A percentile compares a stretch with the other conserved stretches of the same genome.
phyloP scores from a whole-genome alignment of 352 stramenopile genomes.

The Plasmopara muralis region DNA sequence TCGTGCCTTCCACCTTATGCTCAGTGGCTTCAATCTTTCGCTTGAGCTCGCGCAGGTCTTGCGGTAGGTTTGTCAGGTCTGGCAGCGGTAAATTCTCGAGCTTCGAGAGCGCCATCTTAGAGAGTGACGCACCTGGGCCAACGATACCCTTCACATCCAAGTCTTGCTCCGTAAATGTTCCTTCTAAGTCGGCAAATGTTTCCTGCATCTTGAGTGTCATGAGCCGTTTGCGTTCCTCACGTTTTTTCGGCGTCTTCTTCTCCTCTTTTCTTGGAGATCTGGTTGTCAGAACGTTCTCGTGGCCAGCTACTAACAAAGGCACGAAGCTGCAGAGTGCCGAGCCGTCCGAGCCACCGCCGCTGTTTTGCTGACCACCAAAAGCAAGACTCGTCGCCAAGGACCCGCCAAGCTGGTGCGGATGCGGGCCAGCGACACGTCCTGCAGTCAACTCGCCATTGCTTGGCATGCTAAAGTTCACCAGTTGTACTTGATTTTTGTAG shows the following conservation, averaged over 20 bases:
- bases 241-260: conserved; percentile 54
- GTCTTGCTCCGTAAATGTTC: conserved; percentile 60
- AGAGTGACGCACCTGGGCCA: conserved; percentile 34
- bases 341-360: conserved; percentile 12
- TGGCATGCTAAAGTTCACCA: conserved; percentile 77
- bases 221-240: conserved; percentile 53
- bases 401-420: conserved; percentile 31
- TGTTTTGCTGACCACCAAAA: conserved; percentile 36
- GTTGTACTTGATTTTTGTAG: conserved; percentile 80
- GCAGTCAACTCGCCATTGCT: conserved; percentile 15
- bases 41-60: conserved; percentile 78
- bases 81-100: conserved; percentile 65
- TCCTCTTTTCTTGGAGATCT: conserved; percentile 32
- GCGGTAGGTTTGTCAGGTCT: conserved; percentile 65
- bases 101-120: conserved; percentile 61
- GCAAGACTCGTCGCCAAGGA: conserved; percentile 52
- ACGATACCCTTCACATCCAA: conserved; percentile 59
- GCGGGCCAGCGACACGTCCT: conserved; percentile 5
- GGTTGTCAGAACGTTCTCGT: conserved; percentile 21
- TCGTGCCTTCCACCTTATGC: conserved; percentile 82
- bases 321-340: conserved; percentile 25
- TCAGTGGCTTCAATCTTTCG: conserved; percentile 81
- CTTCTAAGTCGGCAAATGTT: conserved; percentile 55
- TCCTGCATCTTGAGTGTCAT: conserved; percentile 66
- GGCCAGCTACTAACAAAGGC: conserved; percentile 24